phyloP scores from a whole-genome alignment of 495 filamentous ascomycete species.

The Pseudomonodictys pantanalensis region DNA sequence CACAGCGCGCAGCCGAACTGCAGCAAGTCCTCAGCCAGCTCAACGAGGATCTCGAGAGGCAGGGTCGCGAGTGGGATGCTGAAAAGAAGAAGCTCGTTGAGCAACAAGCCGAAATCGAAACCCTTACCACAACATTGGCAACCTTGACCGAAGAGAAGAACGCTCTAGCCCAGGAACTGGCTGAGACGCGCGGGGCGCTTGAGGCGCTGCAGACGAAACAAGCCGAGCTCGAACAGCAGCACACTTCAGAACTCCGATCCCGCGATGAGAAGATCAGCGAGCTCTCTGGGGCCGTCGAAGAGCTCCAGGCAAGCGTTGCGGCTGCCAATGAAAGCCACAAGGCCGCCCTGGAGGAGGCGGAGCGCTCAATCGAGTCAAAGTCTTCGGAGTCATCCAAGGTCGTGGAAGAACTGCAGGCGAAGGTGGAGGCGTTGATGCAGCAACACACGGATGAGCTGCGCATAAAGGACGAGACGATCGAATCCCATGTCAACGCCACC shows the following conservation, averaged over 20 bases:
- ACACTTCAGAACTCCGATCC: slow-evolving; percentile 16
- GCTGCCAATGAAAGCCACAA: slow-evolving; percentile 10
- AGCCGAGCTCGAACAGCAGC: slow-evolving; percentile 15
- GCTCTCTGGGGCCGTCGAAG: slow-evolving; percentile 4
- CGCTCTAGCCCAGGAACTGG: not conserved
- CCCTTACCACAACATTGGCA: slow-evolving; percentile 3
- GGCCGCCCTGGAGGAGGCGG: slow-evolving; percentile 6
- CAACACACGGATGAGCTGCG: slow-evolving; percentile 31
- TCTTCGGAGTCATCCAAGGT: slow-evolving; percentile 17
- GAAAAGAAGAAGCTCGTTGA: slow-evolving; percentile 28
- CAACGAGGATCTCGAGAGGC: slow-evolving; percentile 22
- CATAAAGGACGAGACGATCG: slow-evolving; percentile 19
- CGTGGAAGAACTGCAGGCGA: slow-evolving; percentile 24
- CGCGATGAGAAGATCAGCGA: slow-evolving; percentile 19
- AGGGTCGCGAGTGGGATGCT: slow-evolving; percentile 24
- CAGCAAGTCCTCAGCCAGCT: slow-evolving; percentile 28
- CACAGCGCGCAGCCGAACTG: slow-evolving; percentile 25
- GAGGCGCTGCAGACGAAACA: slow-evolving; percentile 20
- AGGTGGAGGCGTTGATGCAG: slow-evolving; percentile 21
- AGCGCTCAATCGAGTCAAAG: slow-evolving; percentile 6
- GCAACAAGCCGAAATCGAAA: slow-evolving; percentile 17
- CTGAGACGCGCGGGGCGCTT: not conserved
- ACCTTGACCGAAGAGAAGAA: slow-evolving; percentile 14
- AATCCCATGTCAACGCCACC: slow-evolving; percentile 17
- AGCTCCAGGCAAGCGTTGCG: slow-evolving; percentile 10